Percentiles rank a stretch among this genome's conserved stretches.
Conservation (phyloP, 192 early-diverging fungal genomes). For the Umbelopsis vinacea region DNA sequence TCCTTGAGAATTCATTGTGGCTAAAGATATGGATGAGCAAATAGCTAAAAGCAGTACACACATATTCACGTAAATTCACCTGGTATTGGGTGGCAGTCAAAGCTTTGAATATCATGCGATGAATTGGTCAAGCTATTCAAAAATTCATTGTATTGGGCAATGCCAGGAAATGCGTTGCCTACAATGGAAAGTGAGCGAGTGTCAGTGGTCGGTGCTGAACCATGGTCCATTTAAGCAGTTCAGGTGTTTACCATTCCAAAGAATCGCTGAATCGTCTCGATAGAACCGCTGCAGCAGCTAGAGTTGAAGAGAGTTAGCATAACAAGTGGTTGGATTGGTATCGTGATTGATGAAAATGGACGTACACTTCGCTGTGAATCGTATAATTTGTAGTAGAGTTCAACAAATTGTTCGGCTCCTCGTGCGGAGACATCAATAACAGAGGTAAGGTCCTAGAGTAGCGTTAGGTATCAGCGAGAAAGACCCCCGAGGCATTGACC, state of each 20-base stretch:
- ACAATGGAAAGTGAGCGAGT: not conserved
- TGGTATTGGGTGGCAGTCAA: conserved; percentile 56
- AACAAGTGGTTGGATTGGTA: too few relatives aligned
- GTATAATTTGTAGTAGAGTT: conserved; percentile 48
- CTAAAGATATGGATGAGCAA: conserved; percentile 2
- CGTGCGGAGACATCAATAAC: conserved; percentile 10
- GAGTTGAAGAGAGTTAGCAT: too few relatives aligned
- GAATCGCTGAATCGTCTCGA: conserved; percentile 52
- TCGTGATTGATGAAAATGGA: not conserved
- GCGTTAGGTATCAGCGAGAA: not conserved
- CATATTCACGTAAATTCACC: conserved; percentile 27
- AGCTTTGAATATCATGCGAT: conserved; percentile 45
- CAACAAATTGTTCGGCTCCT: conserved; percentile 53
- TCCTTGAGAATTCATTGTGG: conserved; percentile 42
- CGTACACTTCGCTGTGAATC: conserved; percentile 50
- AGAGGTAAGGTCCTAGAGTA: not conserved
- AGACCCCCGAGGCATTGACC: not conserved
- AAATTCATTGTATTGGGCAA: conserved; percentile 49
- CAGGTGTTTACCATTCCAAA: conserved; percentile 57
- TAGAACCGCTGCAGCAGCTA: conserved; percentile 37
- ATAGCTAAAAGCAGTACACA: not conserved
- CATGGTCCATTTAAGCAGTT: not conserved
- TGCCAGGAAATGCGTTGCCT: conserved; percentile 55
- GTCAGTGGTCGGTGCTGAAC: not conserved
- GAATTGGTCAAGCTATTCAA: conserved; percentile 43